A percentile compares a stretch with the other conserved stretches of the same genome.
Evolutionary conservation across 2,329 filamentous ascomycete genomes (phyloP).

Genomic region (Alternaria sp.): DNA sequence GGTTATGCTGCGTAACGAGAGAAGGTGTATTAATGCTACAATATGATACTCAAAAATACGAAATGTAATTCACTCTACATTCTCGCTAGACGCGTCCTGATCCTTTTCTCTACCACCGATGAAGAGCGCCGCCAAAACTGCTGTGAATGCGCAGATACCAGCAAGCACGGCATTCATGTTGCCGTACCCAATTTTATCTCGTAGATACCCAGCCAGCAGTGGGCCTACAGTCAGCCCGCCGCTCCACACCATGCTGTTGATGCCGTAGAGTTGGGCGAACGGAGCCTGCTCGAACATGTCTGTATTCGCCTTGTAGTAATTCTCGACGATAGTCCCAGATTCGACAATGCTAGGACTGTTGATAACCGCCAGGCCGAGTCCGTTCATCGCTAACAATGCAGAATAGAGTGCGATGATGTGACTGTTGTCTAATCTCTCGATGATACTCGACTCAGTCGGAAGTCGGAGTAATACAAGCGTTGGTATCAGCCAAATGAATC

Average conservation of each 20-base stretch:
- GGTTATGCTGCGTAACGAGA: no score
- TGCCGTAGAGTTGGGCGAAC: conserved; percentile 70
- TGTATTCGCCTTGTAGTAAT: conserved; percentile 62
- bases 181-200: conserved; percentile 61
- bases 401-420: conserved; percentile 56
- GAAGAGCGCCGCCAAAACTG: conserved; percentile 53
- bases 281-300: conserved; percentile 64
- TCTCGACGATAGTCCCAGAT: conserved; percentile 61
- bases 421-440: conserved; percentile 16
- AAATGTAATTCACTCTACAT: neutral
- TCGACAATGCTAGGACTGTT: conserved; percentile 64
- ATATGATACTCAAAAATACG: no score
- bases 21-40: no score
- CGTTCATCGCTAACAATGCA: conserved; percentile 55
- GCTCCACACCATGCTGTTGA: conserved; percentile 69
- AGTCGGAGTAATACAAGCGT: conserved; percentile 53
- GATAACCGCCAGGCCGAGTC: conserved; percentile 61
- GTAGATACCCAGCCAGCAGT: conserved; percentile 60
- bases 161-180: conserved; percentile 64
- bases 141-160: conserved; percentile 53
- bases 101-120: conserved; percentile 44
- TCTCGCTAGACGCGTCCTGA: neutral
- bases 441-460: conserved; percentile 31
- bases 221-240: conserved; percentile 67
- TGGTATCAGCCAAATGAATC: conserved; percentile 53